A percentile compares a stretch with the other conserved stretches of the same genome.
phyloP scores from a whole-genome alignment of 1,284 basidiomycete genomes.

The Mycosarcoma maydis region DNA sequence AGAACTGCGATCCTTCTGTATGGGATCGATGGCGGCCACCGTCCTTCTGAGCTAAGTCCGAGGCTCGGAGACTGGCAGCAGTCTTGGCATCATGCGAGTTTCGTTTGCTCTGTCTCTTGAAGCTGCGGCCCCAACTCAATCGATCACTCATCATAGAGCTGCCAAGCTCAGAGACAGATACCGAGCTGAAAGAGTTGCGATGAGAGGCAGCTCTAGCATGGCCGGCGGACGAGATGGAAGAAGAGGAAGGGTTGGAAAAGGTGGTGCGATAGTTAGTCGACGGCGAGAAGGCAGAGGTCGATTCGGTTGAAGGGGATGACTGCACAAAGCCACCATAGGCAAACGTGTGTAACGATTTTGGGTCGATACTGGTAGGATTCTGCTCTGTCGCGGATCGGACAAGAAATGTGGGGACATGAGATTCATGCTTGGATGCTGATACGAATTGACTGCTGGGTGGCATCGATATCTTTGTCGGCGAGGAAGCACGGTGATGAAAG shows the following conservation, averaged over 20 bases:
- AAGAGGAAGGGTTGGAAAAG: slow-evolving; percentile 48
- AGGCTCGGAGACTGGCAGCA: slow-evolving; percentile 8
- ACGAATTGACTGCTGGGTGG: background rate
- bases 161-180: slow-evolving; percentile 37
- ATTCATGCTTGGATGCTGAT: slow-evolving; percentile 24
- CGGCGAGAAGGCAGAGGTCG: slow-evolving; percentile 22
- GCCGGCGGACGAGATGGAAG: slow-evolving; percentile 39
- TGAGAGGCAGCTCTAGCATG: slow-evolving; percentile 31
- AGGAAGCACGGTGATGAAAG: slow-evolving; percentile 8
- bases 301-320: slow-evolving; percentile 17
- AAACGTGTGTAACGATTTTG: slow-evolving; percentile 33
- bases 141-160: slow-evolving; percentile 38
- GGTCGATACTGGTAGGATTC: slow-evolving; percentile 34
- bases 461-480: slow-evolving; percentile 15
- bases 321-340: slow-evolving; percentile 22
- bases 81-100: slow-evolving; percentile 29
- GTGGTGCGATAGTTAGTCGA: slow-evolving; percentile 32
- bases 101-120: slow-evolving; percentile 36
- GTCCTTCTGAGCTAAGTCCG: slow-evolving; percentile 12
- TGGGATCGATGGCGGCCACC: slow-evolving; percentile 28
- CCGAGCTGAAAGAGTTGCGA: slow-evolving; percentile 50
- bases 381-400: slow-evolving; percentile 42
- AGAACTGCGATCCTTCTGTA: slow-evolving; percentile 34
- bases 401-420: slow-evolving; percentile 35
- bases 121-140: slow-evolving; percentile 40